Evolutionary conservation across 1,284 basidiomycete genomes (phyloP), one percentile per base, ranked within the genome.

Genomic region (Pterulicium gracile): DNA sequence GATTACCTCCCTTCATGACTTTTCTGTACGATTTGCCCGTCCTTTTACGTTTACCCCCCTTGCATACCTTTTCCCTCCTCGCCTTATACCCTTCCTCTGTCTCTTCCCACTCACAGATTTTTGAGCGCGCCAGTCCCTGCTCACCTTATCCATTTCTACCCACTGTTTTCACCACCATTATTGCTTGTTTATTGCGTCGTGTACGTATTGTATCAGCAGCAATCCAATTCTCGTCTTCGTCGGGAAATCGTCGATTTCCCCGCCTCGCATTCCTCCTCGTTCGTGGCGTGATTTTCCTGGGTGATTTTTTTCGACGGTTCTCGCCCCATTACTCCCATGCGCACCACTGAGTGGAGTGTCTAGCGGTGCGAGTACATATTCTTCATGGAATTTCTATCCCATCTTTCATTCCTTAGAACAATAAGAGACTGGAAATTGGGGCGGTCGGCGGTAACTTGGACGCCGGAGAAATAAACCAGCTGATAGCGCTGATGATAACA

Each of bases 161-260:
- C n/a, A n/a, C n/a, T n/a, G n/a, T n/a, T n/a, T n/a, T n/a, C n/a
- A n/a, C n/a, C n/a, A n/a, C n/a, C n/a, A n/a, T n/a, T n/a, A n/a
- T n/a, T n/a, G n/a, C n/a, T 39, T 39, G n/a, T 15, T 17, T 39
- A 39, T 39, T 5, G 7, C 7, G 5, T 39, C 36, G 36, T 39
- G 36, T 39, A 39, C 36, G 36, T 39, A 39, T 39, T 39, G 36
- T 39, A 39, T 39, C 36, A 39, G 36, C 36, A 17, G 36, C 36
- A 39, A 39, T 10, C 5, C n/a, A 17, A 39, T n/a, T n/a, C n/a
- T n/a, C n/a, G n/a, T n/a, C n/a, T 17, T 18, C 36, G 15, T 13
- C 5, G 5, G 36, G 36, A 39, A 39, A 39, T 39, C 36, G 7
- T 4, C 15, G 36, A 39, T 39, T 39, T 39, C 15, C 36, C 5